Evolutionary conservation across 1,284 basidiomycete species (phyloP), one percentile per base, ranked within the genome.

Genomic region (Austroboletus niveus): DNA sequence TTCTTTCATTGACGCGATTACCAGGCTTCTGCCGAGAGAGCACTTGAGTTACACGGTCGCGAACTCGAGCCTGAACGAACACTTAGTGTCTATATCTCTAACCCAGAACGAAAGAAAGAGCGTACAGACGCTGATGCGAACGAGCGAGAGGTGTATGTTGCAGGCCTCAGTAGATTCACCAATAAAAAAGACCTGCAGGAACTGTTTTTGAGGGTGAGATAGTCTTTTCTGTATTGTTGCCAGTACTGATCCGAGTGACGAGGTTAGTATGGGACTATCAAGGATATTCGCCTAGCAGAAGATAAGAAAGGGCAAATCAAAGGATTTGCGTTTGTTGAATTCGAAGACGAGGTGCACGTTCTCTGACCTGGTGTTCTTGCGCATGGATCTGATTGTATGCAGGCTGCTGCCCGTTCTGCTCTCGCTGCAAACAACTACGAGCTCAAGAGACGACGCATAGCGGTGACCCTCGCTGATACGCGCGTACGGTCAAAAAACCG

Each of bases 241-340:
- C 32, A 7, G n/a, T 22, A 24, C 48, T 62, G 49, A 59, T 50
- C 10, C n/a, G 54, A 27, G 40, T 20, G 34, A 49, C 46, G 45
- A 32, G 40, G 48, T 3, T 62, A 94, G 89, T 94, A 89, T 65
- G 94, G 94, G 1, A 64, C 74, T 1, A 73, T 98, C 50, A 91
- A 88, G 61, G 87, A 89, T 11, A 78, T 98, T 31, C 81, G 94
- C 48, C 76, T 98, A 62, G 82, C 84, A 1, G 72, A 81, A 49
- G 89, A 94, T 58, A 79, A 84, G 8, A 80, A 85, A 44, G 87
- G 87, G 0, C 75, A 81, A 36, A 79, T 79, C 38, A 92, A 87
- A 68, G 96, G 97, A 1, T 93, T 94, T 65, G 96, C 93, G 0
- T 99, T 98, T 62, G 78, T 99, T 20, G 94, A 98, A 64, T 98